Conservation (phyloP, 176 grass and related monocot species). For the Musa acuminata region DNA sequence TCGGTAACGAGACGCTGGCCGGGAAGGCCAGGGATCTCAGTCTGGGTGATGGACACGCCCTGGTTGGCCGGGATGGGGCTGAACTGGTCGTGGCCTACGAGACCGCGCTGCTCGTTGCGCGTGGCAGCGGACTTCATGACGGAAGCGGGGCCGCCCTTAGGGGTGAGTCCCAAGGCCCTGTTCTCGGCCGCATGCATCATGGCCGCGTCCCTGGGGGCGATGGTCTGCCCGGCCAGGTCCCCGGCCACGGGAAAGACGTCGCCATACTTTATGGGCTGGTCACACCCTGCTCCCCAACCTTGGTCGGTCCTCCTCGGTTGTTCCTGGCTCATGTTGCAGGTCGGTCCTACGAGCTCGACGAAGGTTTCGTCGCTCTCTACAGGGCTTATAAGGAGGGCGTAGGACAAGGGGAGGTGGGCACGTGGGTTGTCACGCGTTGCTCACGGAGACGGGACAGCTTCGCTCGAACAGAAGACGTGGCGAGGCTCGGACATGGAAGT, state of each 20-base stretch:
- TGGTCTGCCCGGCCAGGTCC: constrained; percentile 28
- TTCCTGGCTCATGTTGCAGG: constrained; percentile 46
- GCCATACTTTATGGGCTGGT: constrained; percentile 30
- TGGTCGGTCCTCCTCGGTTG: constrained; percentile 38
- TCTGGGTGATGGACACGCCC: constrained; percentile 50
- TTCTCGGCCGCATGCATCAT: constrained; percentile 63
- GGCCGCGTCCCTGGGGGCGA: constrained; percentile 54
- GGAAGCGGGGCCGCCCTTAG: constrained; percentile 42
- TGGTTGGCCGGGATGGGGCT: constrained; percentile 25
- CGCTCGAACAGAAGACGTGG: too few species aligned
- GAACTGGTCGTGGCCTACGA: constrained; percentile 45
- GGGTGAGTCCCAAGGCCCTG: constrained; percentile 33
- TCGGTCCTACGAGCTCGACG: too few species aligned
- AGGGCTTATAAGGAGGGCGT: too few species aligned
- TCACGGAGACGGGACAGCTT: too few species aligned
- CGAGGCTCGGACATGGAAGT: too few species aligned
- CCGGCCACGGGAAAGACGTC: constrained; percentile 60
- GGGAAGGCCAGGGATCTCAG: constrained; percentile 30
- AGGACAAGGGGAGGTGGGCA: too few species aligned
- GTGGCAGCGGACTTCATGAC: constrained; percentile 53
- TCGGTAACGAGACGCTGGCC: constrained; percentile 49
- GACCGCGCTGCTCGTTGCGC: constrained; percentile 43
- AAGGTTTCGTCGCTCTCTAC: too few species aligned
- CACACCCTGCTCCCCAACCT: background rate
- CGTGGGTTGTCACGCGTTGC: too few species aligned